A percentile compares a stretch with the other conserved stretches of the same genome.
Conservation (phyloP, 805 yeast genomes). For the Ogataea populi-albae region DNA sequence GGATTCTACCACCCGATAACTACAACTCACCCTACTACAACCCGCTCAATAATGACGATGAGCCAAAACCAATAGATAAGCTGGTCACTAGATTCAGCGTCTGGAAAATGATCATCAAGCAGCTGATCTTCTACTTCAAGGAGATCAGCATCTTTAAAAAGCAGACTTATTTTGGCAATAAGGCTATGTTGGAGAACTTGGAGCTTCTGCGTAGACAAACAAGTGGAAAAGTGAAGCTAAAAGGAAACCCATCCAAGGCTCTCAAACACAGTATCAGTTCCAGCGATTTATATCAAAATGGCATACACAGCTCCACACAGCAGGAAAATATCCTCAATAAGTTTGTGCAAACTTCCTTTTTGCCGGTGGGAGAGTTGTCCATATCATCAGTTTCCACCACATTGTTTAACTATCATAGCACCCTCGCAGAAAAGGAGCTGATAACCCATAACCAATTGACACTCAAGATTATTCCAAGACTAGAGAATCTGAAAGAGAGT, state of each 20-base stretch:
- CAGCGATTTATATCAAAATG: conserved; percentile 20
- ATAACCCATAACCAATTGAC: conserved; percentile 51
- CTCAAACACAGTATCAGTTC: conserved; percentile 24
- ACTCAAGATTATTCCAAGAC: conserved; percentile 47
- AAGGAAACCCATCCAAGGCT: conserved; percentile 19
- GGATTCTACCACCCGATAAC: conserved; percentile 31
- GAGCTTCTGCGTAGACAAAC: conserved; percentile 30
- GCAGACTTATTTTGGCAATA: conserved; percentile 43
- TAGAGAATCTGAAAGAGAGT: conserved; percentile 54
- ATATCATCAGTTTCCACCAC: conserved; percentile 35
- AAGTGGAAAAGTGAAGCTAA: conserved; percentile 29
- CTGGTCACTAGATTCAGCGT: conserved; percentile 53
- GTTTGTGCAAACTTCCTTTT: conserved; percentile 47
- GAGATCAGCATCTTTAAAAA: conserved; percentile 51
- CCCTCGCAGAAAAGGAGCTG: conserved; percentile 41
- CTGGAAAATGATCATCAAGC: conserved; percentile 56
- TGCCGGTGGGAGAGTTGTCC: conserved; percentile 37
- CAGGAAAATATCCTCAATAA: conserved; percentile 33
- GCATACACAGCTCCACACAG: conserved; percentile 18
- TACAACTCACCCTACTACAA: conserved; percentile 35
- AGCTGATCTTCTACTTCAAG: conserved; percentile 48
- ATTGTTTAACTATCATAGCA: conserved; percentile 30
- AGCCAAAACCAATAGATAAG: conserved; percentile 44
- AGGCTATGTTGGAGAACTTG: conserved; percentile 47
- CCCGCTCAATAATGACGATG: conserved; percentile 29